phyloP scores from a whole-genome alignment of 352 stramenopile genomes.

The Phytophthora foliorum region DNA sequence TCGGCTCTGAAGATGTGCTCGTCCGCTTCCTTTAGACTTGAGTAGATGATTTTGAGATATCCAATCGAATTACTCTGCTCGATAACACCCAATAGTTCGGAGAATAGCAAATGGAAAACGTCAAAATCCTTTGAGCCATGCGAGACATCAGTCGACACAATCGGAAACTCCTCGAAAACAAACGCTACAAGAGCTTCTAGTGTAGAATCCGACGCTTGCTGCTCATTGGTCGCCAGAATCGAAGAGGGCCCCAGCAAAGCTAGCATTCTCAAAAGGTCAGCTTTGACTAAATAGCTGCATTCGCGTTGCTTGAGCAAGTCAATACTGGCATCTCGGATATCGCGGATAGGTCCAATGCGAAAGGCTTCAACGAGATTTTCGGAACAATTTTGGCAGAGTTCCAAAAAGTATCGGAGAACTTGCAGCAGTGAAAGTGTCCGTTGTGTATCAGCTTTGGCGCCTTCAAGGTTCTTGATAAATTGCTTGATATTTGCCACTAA shows the following conservation, averaged over 20 bases:
- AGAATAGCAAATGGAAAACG: constrained; percentile 65
- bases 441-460: constrained; percentile 37
- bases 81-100: constrained; percentile 61
- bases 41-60: constrained; percentile 64
- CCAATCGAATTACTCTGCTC: constrained; percentile 56
- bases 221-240: constrained; percentile 6
- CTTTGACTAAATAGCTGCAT: constrained; percentile 70
- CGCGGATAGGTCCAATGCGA: constrained; percentile 43
- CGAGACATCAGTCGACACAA: constrained; percentile 76
- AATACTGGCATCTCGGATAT: constrained; percentile 49
- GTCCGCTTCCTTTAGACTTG: constrained; percentile 70
- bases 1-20: constrained; percentile 64
- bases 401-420: constrained; percentile 52
- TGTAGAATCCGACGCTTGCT: constrained; percentile 21
- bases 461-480: constrained; percentile 46
- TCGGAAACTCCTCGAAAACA: constrained; percentile 80
- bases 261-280: constrained; percentile 59
- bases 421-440: constrained; percentile 53
- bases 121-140: constrained; percentile 73
- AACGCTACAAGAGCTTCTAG: constrained; percentile 56
- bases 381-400: constrained; percentile 53
- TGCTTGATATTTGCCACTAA: constrained; percentile 53
- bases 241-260: constrained; percentile 38
- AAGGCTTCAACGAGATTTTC: constrained; percentile 36
- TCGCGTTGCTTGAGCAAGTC: constrained; percentile 47